Evolutionary conservation across 2,329 filamentous ascomycete species (phyloP).

Genomic region (Cladobotryum mycophilum): DNA sequence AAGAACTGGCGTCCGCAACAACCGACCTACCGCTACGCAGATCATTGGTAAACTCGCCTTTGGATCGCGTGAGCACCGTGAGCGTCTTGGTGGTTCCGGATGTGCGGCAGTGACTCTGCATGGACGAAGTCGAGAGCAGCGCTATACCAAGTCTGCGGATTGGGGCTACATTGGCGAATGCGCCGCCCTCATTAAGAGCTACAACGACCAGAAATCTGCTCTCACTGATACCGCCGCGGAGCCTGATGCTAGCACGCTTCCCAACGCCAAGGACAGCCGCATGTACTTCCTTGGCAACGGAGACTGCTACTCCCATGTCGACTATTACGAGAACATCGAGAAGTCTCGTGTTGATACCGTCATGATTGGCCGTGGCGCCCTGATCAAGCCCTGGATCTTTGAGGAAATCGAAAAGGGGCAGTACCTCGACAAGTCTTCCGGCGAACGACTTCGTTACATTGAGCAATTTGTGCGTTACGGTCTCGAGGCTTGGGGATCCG

Average conservation of each 20-base stretch:
- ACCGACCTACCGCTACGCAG: slow-evolving; percentile 70
- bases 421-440: slow-evolving; percentile 90
- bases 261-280: slow-evolving; percentile 58
- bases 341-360: slow-evolving; percentile 81
- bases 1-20: slow-evolving; percentile 80
- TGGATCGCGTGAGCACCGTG: slow-evolving; percentile 65
- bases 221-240: slow-evolving; percentile 72
- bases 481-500: slow-evolving; percentile 89
- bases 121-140: slow-evolving; percentile 86
- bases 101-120: slow-evolving; percentile 95
- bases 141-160: slow-evolving; percentile 87
- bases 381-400: slow-evolving; percentile 98
- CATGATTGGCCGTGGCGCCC: slow-evolving; percentile 92
- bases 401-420: slow-evolving; percentile 90
- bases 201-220: slow-evolving; percentile 62
- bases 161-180: slow-evolving; percentile 94
- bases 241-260: slow-evolving; percentile 66
- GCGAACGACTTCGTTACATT: slow-evolving; percentile 76
- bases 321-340: slow-evolving; percentile 74
- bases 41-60: slow-evolving; percentile 78
- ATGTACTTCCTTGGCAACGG: slow-evolving; percentile 95
- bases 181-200: slow-evolving; percentile 72
- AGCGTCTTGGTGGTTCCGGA: slow-evolving; percentile 67
- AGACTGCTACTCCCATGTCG: slow-evolving; percentile 87
- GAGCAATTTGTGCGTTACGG: slow-evolving; percentile 89